Base-by-base conservation (phyloP, 106 monocot species). In the Allium cepa region DNA sequence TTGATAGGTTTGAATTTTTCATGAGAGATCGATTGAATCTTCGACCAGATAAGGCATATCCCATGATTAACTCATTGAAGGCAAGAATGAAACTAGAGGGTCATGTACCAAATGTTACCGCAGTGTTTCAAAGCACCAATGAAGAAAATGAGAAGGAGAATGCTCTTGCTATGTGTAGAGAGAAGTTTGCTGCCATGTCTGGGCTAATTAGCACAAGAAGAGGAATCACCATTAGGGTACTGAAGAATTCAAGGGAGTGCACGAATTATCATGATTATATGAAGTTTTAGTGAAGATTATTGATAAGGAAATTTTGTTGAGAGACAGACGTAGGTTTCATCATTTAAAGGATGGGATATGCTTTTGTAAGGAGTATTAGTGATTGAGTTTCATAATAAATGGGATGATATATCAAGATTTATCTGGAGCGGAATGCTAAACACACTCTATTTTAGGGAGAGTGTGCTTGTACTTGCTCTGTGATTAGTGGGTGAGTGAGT, bases 311-410 rank as follows among this genome's bases (percentile, higher is more conserved):
- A 73, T 73, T 49, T 17, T 73, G 22, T 26, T 79, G 11, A 67
- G 79, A 2, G 73, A 79, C 51, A 46, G 79, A 9, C 73, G 53
- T 45, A 60, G 79, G 17, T 79, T 79, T 49, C 79, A 79, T 62
- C 79, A 73, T 46, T 79, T 79, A 28, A 73, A 46, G 47, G 73
- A 63, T 11, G 79, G 73, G 26, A 14, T 53, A 7, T 79, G 79
- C 28, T 79, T 73, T 36, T 73, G 79, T 46, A 73, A 73, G 36
- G 79, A 79, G 8, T 73, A 68, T 60, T 73, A 72, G 73, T 79
- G 62, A 57, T 48, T 11, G 17, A 47, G 36, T 36, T 36, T 36
- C 5, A 36, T 36, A 36, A 36, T 36, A 36, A 4, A 36, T 36
- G 36, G 36, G 36, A 36, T 36, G 36, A 36, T 36, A 36, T 36